These are phyloP conservation scores for Syzygium oleosum DNA, from an alignment of 345 rosid genomes.

Conservation along the genomic window DNA sequence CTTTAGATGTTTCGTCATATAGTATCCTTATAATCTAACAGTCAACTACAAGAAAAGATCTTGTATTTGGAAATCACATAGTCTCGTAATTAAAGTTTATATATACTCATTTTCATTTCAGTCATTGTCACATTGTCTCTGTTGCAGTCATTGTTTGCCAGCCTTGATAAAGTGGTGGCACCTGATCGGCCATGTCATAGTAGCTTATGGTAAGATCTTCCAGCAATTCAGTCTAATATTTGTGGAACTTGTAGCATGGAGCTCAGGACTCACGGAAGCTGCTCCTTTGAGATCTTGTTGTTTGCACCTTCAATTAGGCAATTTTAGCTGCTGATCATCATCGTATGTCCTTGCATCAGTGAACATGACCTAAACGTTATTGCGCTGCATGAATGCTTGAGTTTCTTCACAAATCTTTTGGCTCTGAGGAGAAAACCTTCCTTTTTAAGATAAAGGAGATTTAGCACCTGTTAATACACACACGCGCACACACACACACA, in stretches of 20 bases:
- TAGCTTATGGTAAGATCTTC: slow-evolving; percentile 68
- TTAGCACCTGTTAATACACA: background rate
- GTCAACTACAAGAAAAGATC: background rate
- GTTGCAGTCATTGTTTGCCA: slow-evolving; percentile 71
- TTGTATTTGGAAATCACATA: background rate
- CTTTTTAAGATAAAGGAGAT: background rate
- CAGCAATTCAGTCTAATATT: background rate
- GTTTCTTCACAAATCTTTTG: background rate
- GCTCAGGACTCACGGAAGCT: background rate
- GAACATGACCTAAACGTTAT: background rate
- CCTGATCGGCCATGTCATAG: slow-evolving; percentile 89
- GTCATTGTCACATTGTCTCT: background rate
- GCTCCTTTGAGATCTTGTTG: background rate
- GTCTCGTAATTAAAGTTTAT: background rate
- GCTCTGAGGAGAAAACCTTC: background rate
- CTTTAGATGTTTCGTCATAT: background rate
- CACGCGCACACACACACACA: background rate
- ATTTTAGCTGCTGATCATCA: background rate
- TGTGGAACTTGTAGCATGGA: background rate
- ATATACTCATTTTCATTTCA: background rate
- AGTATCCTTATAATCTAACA: background rate
- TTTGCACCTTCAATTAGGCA: background rate
- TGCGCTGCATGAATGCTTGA: background rate
- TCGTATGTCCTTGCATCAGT: background rate
- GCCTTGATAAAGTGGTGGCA: slow-evolving; percentile 72